Percentiles rank a stretch among this genome's conserved stretches.
phyloP scores from a whole-genome alignment of 1,284 basidiomycete genomes.

The Ceratobasidium sp. region DNA sequence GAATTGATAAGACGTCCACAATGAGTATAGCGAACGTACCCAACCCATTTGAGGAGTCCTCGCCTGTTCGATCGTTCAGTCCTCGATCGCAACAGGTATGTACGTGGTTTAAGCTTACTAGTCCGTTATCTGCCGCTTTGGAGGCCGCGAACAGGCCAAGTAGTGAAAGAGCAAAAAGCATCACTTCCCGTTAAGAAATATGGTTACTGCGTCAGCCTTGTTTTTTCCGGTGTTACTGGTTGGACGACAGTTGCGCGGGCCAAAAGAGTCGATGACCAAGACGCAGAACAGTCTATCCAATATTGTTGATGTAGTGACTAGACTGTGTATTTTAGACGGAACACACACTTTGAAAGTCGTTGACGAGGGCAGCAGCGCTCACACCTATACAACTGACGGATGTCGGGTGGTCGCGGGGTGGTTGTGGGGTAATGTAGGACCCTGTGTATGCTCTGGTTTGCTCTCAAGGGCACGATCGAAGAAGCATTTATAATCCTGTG shows the following conservation, averaged over 20 bases:
- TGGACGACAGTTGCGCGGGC: too few species aligned
- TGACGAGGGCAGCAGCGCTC: too few species aligned
- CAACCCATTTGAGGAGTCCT: conserved; percentile 50
- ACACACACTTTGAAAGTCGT: too few species aligned
- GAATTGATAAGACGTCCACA: neutral
- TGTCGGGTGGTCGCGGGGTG: neutral
- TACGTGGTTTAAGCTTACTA: neutral
- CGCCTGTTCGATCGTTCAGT: conserved; percentile 28
- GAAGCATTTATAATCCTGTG: neutral
- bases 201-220: too few species aligned
- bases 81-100: too few species aligned
- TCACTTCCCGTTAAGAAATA: neutral
- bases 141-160: conserved; percentile 4
- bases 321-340: too few species aligned
- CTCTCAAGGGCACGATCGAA: neutral
- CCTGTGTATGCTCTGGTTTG: neutral
- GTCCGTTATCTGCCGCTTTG: conserved; percentile 28
- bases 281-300: too few species aligned
- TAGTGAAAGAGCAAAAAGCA: neutral
- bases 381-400: neutral
- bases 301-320: too few species aligned
- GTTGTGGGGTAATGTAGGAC: neutral
- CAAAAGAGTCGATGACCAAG: too few species aligned
- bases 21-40: conserved; percentile 27
- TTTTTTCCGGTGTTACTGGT: too few species aligned